Conservation (phyloP, 441 rosid genomes). For the Pelargonium citronellum region DNA sequence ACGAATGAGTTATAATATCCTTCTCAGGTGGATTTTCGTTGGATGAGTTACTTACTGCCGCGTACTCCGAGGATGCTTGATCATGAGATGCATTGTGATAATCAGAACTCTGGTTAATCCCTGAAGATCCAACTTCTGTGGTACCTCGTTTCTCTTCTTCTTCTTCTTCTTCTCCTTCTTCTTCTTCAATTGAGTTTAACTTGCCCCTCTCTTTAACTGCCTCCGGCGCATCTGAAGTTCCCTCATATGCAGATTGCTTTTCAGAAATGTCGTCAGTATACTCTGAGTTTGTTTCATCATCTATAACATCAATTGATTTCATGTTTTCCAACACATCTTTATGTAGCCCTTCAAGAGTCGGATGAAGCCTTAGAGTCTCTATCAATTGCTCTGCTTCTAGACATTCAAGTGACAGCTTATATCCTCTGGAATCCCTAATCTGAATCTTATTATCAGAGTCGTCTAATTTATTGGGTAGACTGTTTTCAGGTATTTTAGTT, state of each 20-base stretch:
- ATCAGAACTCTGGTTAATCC: background rate
- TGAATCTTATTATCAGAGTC: slow-evolving; percentile 14
- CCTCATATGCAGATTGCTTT: background rate
- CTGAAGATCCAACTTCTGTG: background rate
- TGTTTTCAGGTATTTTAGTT: slow-evolving; percentile 27
- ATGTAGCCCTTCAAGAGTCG: slow-evolving; percentile 16
- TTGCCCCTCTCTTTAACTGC: background rate
- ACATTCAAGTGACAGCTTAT: slow-evolving; percentile 16
- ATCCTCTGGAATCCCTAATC: slow-evolving; percentile 4
- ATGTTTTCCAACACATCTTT: background rate
- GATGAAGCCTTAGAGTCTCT: slow-evolving; percentile 17
- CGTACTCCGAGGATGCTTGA: background rate
- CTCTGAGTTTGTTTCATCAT: slow-evolving; percentile 4
- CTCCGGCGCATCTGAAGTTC: background rate
- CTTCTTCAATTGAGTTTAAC: background rate
- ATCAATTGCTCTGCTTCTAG: slow-evolving; percentile 9
- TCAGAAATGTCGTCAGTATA: background rate
- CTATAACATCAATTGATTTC: background rate
- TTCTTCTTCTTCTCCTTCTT: no score
- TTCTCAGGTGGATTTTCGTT: background rate
- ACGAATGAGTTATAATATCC: background rate
- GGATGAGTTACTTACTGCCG: background rate
- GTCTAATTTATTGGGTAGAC: slow-evolving; percentile 6
- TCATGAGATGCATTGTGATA: background rate
- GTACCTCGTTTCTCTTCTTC: background rate